A percentile compares a stretch with the other conserved stretches of the same genome.
These are phyloP conservation scores for Rosa multiflora DNA, from an alignment of 306 rosid species.

Conservation along the genomic window DNA sequence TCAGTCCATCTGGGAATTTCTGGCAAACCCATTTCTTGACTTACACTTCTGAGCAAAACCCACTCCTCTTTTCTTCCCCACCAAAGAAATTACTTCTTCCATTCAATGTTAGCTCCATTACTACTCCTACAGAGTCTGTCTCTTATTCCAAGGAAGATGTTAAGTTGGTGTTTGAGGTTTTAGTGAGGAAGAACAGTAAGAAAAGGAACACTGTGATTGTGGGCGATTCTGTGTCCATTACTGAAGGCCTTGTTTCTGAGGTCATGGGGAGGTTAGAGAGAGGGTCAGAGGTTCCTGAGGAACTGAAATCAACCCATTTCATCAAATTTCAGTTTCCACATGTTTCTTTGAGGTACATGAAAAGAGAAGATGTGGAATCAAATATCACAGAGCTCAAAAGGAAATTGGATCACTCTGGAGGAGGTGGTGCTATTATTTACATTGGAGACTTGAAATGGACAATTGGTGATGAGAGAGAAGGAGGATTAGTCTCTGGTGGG, in stretches of 20 bases:
- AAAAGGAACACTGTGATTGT: slow-evolving; percentile 77
- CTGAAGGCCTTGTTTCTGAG: slow-evolving; percentile 66
- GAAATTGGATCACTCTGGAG: slow-evolving; percentile 47
- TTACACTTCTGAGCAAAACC: slow-evolving; percentile 51
- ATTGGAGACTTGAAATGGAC: slow-evolving; percentile 84
- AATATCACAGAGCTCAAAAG: slow-evolving; percentile 54
- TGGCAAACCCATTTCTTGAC: slow-evolving; percentile 50
- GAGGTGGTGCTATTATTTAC: slow-evolving; percentile 54
- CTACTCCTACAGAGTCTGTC: slow-evolving; percentile 20
- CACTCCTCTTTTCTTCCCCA: slow-evolving; percentile 49
- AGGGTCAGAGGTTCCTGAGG: slow-evolving; percentile 64
- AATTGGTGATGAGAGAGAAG: slow-evolving; percentile 39
- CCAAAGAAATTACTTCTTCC: slow-evolving; percentile 41
- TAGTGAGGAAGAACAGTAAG: slow-evolving; percentile 48
- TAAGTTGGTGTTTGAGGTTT: slow-evolving; percentile 55
- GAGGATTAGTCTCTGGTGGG: slow-evolving; percentile 25
- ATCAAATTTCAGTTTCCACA: slow-evolving; percentile 54
- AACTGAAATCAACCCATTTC: slow-evolving; percentile 50
- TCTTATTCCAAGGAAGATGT: slow-evolving; percentile 63
- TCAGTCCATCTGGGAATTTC: slow-evolving; percentile 32
- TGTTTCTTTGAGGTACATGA: slow-evolving; percentile 58
- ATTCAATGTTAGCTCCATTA: slow-evolving; percentile 2
- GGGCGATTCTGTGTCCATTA: slow-evolving; percentile 55
- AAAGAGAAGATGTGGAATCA: slow-evolving; percentile 63
- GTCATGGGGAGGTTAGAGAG: slow-evolving; percentile 55